Evolutionary conservation across 2,329 filamentous ascomycete species (phyloP), one percentile per base, ranked within the genome.

Genomic region (Trematosphaeria pertusa): DNA sequence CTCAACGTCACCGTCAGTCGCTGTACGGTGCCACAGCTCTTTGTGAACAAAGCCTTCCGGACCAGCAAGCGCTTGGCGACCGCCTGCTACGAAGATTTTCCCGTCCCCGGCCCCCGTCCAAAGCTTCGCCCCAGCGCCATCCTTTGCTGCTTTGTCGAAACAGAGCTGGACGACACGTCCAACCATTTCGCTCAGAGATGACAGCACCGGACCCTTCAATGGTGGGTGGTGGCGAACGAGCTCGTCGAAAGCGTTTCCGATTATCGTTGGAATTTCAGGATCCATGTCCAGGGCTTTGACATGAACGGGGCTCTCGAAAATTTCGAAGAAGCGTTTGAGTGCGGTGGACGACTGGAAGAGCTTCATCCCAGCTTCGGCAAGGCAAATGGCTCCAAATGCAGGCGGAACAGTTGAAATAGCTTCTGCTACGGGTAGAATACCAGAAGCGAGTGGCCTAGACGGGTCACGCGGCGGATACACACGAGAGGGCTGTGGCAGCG

Each of bases 281-380:
- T 96, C 93, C 28, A 79, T 78, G 52, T 89, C 85, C 80, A 99
- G 86, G 54, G 87, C 88, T 59, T 88, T 89, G 47, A 99, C 85
- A 72, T 99, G 95, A 12, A 85, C 82, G 2, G 91, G 86, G 57
- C 91, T 97, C 71, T 97, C 90, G 57, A 99, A 99, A n/a, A 97
- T 91, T 67, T 97, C 90, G 56, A 99, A 88, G 68, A 92, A 97
- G 58, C 85, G 89, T 46, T 92, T 87, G 34, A 99, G 80, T 1
- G 91, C 92, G 47, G 85, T 81, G 0, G 92, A 97, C 0, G 85
- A 82, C 46, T 91, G 86, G 61, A 99, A 95, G 66, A 97, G 81
- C 61, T 88, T 88, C 79, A 97, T 88, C 7, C 94, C 94, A 20
- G 84, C 80, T 52, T 89, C 87, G 60, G 97, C 97, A 45, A 99